These are phyloP conservation scores for Tylopilus vinaceipallidus DNA, from an alignment of 768 basidiomycete genomes.

Conservation along the genomic window DNA sequence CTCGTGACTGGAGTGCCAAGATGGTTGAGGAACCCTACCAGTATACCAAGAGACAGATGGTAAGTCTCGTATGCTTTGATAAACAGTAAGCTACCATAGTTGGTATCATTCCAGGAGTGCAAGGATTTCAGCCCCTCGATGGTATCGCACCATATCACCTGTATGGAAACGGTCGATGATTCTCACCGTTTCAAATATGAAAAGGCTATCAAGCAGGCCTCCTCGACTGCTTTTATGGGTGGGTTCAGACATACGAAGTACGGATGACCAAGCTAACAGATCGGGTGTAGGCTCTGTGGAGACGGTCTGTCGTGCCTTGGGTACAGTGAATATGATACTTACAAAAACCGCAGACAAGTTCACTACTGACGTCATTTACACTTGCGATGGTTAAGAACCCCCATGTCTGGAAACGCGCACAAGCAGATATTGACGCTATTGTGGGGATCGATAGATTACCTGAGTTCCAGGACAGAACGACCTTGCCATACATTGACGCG, in stretches of 20 bases:
- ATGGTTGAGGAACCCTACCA: conserved; percentile 16
- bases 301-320: conserved; percentile 11
- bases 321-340: neutral
- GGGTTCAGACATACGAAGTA: neutral
- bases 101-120: neutral
- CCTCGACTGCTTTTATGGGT: conserved; percentile 18
- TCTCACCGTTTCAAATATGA: conserved; percentile 5
- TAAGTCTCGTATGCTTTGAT: neutral
- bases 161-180: conserved; percentile 5
- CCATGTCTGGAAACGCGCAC: too few relatives aligned
- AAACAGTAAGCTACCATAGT: neutral
- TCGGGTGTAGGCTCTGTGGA: conserved; percentile 5
- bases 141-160: conserved; percentile 11
- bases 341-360: conserved; percentile 3
- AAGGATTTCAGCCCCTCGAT: conserved; percentile 5
- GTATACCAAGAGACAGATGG: conserved; percentile 9
- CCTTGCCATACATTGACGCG: conserved; percentile 10
- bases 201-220: conserved; percentile 13
- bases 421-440: too few relatives aligned
- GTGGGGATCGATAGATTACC: neutral
- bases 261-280: neutral
- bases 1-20: conserved; percentile 3
- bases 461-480: conserved; percentile 3
- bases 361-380: neutral
- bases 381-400: too few relatives aligned